Evolutionary conservation across 306 rosid species (phyloP), one percentile per base, ranked within the genome.

Genomic region (Vigna trinervia): DNA sequence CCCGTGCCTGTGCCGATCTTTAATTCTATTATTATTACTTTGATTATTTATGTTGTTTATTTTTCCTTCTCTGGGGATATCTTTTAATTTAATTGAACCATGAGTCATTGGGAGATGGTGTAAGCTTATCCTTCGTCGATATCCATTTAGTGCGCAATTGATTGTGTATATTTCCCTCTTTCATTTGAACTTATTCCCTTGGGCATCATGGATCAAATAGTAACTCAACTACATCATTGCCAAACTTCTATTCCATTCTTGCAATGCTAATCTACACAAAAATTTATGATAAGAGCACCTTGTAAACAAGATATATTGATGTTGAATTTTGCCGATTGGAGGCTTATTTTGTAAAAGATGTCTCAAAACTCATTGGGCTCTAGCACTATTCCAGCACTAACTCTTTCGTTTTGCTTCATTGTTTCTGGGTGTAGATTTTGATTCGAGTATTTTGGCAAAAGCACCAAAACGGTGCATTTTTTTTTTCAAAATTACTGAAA

Each of bases 201-300:
- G 70, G 50, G 7, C 45, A 61, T 61, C 6, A 32, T 61, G 14
- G 47, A 71, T 66, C 26, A 36, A 32, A 57, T 26, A 32, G 41
- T 39, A 66, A 6, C 66, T 41, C 15, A 39, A 39, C 71, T 15
- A 48, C 65, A 45, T 39, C 28, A 59, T 64, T 71, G 77, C 68
- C 64, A 39, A 71, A 51, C 73, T 71, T 76, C 71, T 58, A 77
- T 52, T 66, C 80, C 13, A 66, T 43, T 43, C 64, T 13, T 48
- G 39, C 5, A 30, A 59, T 59, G 63, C 67, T 50, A 52, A 9
- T 77, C 53, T 2, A 62, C 51, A 59, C n/a, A 69, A 57, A 75
- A 50, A 22, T 22, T 54, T 46, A 17, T 22, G 52, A 70, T 39
- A 14, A 9, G 9, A 36, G 45, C 14, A 32, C 39, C 56, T 46